Percentiles rank a stretch among this genome's conserved stretches.
Evolutionary conservation across 2,329 filamentous ascomycete species (phyloP).

Genomic region (Xylariaceae sp.): DNA sequence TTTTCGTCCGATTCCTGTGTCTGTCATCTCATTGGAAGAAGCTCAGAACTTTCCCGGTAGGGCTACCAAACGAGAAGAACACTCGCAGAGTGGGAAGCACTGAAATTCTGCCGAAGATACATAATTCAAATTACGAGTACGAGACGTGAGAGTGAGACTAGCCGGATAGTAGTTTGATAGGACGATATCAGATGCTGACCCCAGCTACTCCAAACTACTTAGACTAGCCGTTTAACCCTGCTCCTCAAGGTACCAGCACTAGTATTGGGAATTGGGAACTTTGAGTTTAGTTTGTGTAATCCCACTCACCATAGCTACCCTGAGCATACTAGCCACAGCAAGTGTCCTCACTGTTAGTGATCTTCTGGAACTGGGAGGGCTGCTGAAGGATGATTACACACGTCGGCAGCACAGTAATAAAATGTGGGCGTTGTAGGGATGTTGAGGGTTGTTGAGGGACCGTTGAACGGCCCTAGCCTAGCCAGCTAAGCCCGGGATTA

Average conservation of each 20-base stretch:
- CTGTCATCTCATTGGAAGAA: not conserved
- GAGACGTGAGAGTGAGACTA: too few relatives aligned
- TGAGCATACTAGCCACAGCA: too few relatives aligned
- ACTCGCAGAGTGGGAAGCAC: too few relatives aligned
- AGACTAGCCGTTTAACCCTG: not conserved
- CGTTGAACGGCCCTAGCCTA: slow-evolving; percentile 4
- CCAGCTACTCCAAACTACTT: not conserved
- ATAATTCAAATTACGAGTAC: too few relatives aligned
- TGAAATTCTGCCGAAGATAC: too few relatives aligned
- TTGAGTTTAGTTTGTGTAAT: too few relatives aligned
- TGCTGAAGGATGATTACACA: slow-evolving; percentile 3
- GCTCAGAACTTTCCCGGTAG: not conserved
- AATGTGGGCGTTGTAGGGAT: slow-evolving; percentile 16
- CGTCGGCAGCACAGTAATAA: slow-evolving; percentile 7
- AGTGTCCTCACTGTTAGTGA: not conserved
- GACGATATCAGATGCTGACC: slow-evolving; percentile 8
- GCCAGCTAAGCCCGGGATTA: not conserved
- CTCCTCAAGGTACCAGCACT: too few relatives aligned
- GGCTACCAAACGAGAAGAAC: not conserved
- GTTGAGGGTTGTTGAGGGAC: slow-evolving; percentile 2
- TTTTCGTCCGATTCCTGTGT: not conserved
- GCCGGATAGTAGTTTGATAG: slow-evolving; percentile 15
- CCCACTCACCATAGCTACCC: too few relatives aligned
- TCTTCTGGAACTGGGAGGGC: not conserved
- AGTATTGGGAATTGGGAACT: too few relatives aligned